Conservation (phyloP, 2,329 filamentous ascomycete genomes). For the Paraconiothyrium sp. region DNA sequence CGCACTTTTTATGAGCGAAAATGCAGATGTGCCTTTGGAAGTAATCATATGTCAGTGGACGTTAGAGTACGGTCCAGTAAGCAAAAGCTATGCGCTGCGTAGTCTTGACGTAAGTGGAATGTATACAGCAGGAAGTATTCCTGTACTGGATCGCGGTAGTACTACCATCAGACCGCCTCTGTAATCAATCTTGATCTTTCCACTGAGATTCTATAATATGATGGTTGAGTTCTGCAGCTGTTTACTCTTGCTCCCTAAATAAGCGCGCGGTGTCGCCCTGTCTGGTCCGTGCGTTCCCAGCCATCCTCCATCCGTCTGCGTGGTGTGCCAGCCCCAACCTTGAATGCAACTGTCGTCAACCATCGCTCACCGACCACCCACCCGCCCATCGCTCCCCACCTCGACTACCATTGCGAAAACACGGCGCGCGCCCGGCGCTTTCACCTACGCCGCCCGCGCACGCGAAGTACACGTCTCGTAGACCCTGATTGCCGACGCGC, state of each 20-base stretch:
- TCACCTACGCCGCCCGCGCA: slow-evolving; percentile 34
- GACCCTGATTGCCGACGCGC: slow-evolving; percentile 38
- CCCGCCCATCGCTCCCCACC: slow-evolving; percentile 13
- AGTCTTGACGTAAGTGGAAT: not conserved
- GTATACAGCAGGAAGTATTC: too few species aligned
- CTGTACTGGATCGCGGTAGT: too few species aligned
- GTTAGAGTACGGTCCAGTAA: too few species aligned
- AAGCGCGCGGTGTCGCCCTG: not conserved
- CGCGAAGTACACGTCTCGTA: slow-evolving; percentile 12
- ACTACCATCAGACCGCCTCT: too few species aligned
- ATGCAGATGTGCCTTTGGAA: too few species aligned
- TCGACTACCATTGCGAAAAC: slow-evolving; percentile 35
- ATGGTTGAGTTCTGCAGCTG: too few species aligned
- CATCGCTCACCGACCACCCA: slow-evolving; percentile 13
- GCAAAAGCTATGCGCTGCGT: too few species aligned
- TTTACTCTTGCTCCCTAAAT: not conserved
- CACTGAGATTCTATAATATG: too few species aligned
- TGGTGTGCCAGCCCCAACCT: slow-evolving; percentile 17
- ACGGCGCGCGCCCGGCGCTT: slow-evolving; percentile 30
- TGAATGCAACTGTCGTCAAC: slow-evolving; percentile 13
- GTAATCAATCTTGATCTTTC: too few species aligned
- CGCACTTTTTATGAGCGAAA: too few species aligned
- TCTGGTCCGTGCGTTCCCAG: slow-evolving; percentile 18
- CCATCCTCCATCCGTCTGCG: slow-evolving; percentile 16
- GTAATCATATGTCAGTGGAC: too few species aligned